Base-by-base conservation (phyloP, 164 flowering plant genomes). In the Sedum album region DNA sequence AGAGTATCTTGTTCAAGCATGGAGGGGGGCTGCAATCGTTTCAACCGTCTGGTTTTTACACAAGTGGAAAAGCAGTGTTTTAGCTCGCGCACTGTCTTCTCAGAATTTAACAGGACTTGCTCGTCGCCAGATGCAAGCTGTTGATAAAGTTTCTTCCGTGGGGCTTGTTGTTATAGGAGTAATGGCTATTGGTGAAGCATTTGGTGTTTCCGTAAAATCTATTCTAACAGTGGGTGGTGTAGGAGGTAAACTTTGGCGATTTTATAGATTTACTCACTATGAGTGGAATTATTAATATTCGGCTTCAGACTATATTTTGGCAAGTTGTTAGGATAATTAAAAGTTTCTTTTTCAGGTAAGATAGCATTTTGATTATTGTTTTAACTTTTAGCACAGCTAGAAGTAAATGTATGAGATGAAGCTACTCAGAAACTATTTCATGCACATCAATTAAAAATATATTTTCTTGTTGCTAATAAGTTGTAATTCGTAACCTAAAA, bases 181-280 rank as follows among this genome's bases (percentile, higher is more conserved):
- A 49, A 88, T 94, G 97, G 89, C 96, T 75, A 70, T 87, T 38
- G 93, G 97, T 48, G 97, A 94, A 78, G 96, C 97, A 61, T 88
- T 88, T 82, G 99, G 99, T 39, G 96, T 94, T 71, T 93, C 97
- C 68, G 93, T 90, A 57, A 96, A 94, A 72, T 94, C 99, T 48
- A 76, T 94, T 69, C 61, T 90, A 68, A 92, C 96, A 10, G 93
- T 92, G 72, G 96, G 99, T 68, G 97, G 97, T 31, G 86, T 94
- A 68, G 97, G 96, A 82, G 97, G 97, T 90, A 67, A 74, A 28
- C 8, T 57, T 1, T 21, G n/a, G 53, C 11, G n/a, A n/a, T n/a
- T n/a, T n/a, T n/a, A n/a, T n/a, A n/a, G n/a, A n/a, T n/a, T n/a
- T n/a, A n/a, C n/a, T n/a, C n/a, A n/a, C n/a, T n/a, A n/a, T n/a